These are phyloP conservation scores for Aspergillus pseudonomiae DNA, from an alignment of 2,329 filamentous ascomycete genomes.

Conservation along the genomic window DNA sequence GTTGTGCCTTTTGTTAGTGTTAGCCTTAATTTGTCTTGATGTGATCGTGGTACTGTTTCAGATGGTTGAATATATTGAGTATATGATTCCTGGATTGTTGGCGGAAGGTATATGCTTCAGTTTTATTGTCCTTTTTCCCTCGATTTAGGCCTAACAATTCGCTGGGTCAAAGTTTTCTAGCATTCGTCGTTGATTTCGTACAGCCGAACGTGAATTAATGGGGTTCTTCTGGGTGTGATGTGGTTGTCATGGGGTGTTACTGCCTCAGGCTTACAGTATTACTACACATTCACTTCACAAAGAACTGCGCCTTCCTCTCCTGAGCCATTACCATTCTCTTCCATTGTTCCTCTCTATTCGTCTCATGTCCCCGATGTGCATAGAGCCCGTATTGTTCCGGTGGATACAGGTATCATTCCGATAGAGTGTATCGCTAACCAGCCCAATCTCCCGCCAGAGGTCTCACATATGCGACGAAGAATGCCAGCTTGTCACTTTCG, in stretches of 20 bases:
- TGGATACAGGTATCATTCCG: neutral
- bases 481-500: too few relatives aligned
- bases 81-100: neutral
- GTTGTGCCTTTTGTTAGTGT: slow-evolving; percentile 17
- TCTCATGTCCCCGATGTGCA: neutral
- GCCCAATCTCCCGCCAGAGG: neutral
- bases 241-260: neutral
- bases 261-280: neutral
- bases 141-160: too few relatives aligned
- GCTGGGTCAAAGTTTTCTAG: too few relatives aligned
- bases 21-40: neutral
- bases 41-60: neutral
- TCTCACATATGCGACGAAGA: neutral
- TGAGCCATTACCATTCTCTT: neutral
- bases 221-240: neutral
- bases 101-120: too few relatives aligned
- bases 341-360: neutral
- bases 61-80: neutral
- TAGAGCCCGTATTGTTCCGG: neutral
- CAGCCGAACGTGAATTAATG: neutral
- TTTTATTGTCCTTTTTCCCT: too few relatives aligned
- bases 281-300: neutral
- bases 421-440: neutral
- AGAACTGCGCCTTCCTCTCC: neutral
- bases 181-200: too few relatives aligned